Conservation (phyloP, 2,329 filamentous ascomycete species). For the Madurella fahalii region DNA sequence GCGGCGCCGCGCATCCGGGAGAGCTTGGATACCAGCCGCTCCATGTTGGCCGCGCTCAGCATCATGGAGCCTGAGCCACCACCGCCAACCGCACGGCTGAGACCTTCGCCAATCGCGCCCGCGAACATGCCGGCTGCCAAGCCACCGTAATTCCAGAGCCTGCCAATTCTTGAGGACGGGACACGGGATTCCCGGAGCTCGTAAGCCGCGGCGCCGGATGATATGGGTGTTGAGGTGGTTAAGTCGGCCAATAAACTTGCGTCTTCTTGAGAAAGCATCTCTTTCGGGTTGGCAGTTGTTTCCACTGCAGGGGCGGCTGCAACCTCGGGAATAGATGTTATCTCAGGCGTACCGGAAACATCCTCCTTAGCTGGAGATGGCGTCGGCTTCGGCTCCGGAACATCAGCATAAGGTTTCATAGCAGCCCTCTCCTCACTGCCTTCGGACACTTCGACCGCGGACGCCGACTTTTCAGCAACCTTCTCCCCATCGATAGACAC, state of each 20-base stretch:
- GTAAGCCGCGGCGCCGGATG: slow-evolving; percentile 44
- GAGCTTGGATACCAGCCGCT: slow-evolving; percentile 84
- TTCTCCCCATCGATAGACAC: neutral
- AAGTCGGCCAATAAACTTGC: slow-evolving; percentile 24
- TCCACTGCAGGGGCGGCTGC: neutral
- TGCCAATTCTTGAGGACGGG: slow-evolving; percentile 78
- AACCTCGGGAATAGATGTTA: neutral
- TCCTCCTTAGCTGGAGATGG: neutral
- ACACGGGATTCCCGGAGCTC: slow-evolving; percentile 84
- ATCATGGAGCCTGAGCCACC: slow-evolving; percentile 70
- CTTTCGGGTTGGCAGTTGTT: neutral
- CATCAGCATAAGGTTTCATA: neutral
- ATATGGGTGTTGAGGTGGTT: slow-evolving; percentile 3
- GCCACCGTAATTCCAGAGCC: slow-evolving; percentile 92
- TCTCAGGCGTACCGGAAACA: neutral
- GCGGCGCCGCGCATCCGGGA: slow-evolving; percentile 96
- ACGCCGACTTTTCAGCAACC: neutral
- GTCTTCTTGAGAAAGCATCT: slow-evolving; percentile 26
- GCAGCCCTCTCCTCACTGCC: neutral
- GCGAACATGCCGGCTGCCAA: slow-evolving; percentile 94
- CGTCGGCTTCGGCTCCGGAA: neutral
- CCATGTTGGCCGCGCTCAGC: slow-evolving; percentile 86
- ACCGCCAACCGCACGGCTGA: slow-evolving; percentile 74
- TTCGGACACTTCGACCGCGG: neutral
- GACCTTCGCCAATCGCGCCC: slow-evolving; percentile 78